Base-by-base conservation (phyloP, 345 rosid species). In the Populus simonii region DNA sequence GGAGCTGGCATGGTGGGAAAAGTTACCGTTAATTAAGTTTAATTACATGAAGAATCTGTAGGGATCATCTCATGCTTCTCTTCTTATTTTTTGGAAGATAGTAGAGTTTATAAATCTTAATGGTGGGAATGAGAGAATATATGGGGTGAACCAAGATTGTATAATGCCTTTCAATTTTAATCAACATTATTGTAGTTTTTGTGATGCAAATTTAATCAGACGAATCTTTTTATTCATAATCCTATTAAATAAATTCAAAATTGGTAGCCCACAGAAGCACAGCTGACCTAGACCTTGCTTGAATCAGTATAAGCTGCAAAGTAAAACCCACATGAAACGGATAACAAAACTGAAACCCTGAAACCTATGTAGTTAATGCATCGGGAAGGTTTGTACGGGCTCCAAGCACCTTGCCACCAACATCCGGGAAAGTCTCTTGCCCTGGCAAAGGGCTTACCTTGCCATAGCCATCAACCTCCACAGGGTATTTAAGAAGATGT, bases 1-100 rank as follows among this genome's bases (percentile, higher is more conserved):
- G 97, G 97, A 57, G 97, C 97, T 78, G 97, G 98, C 78, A 94
- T 94, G 98, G 87, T 78, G 1, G 98, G 97, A 15, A 89, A 93
- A 83, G 87, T 93, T 10, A 93, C 95, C 72, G 95, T 94, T 73
- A 92, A 93, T 69, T 96, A 81, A 85, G 75, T 31, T 62, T 27
- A 5, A 8, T 8, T 53, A 29, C 39, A 66, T 31, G 69, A 29
- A 66, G 39, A 29, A 66, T 35, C 41, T 18, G 70, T 59, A 31
- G 13, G 23, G 16, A 51, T 65, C 72, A 67, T 76, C 76, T 76
- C 78, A 12, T 20, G 7, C 49, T 51, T 49, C 45, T 74, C 36
- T 23, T 57, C 31, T 36, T 59, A 23, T 61, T 78, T 75, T 68
- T 47, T 68, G 41, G 76, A 29, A 23, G 53, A 47, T 79, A 63